Evolutionary conservation across 164 flowering plant species (phyloP).

Genomic region (Magnolia sinica): DNA sequence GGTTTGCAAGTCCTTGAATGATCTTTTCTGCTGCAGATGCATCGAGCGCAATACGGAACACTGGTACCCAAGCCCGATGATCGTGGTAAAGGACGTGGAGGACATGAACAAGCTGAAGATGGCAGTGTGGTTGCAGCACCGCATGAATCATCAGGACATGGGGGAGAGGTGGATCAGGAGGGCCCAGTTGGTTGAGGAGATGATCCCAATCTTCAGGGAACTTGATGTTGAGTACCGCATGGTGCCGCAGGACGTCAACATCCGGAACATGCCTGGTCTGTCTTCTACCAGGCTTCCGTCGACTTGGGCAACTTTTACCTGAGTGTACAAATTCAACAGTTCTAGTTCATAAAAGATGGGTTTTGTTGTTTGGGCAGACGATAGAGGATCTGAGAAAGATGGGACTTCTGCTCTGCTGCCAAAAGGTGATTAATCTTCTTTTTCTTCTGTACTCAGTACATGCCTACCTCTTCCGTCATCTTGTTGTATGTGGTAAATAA

Average conservation of each 20-base stretch:
- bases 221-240: constrained; percentile 53
- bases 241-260: constrained; percentile 50
- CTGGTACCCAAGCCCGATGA: constrained; percentile 43
- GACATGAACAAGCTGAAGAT: constrained; percentile 52
- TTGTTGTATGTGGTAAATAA: too few species aligned
- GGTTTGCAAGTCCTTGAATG: not conserved
- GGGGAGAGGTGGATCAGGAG: constrained; percentile 48
- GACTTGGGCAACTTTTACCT: constrained; percentile 23
- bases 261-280: constrained; percentile 36
- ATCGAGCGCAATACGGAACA: constrained; percentile 42
- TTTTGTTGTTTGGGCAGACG: too few species aligned
- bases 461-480: too few species aligned
- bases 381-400: too few species aligned
- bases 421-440: too few species aligned
- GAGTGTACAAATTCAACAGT: constrained; percentile 67
- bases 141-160: constrained; percentile 49
- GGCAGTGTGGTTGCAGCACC: constrained; percentile 38
- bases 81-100: constrained; percentile 44
- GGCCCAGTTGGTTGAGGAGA: constrained; percentile 46
- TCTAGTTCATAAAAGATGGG: too few species aligned
- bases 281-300: constrained; percentile 36
- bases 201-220: constrained; percentile 41
- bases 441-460: too few species aligned
- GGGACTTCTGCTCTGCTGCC: too few species aligned
- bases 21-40: constrained; percentile 29